Evolutionary conservation across 345 rosid species (phyloP).

Genomic region (Eucalyptus tenuipes): DNA sequence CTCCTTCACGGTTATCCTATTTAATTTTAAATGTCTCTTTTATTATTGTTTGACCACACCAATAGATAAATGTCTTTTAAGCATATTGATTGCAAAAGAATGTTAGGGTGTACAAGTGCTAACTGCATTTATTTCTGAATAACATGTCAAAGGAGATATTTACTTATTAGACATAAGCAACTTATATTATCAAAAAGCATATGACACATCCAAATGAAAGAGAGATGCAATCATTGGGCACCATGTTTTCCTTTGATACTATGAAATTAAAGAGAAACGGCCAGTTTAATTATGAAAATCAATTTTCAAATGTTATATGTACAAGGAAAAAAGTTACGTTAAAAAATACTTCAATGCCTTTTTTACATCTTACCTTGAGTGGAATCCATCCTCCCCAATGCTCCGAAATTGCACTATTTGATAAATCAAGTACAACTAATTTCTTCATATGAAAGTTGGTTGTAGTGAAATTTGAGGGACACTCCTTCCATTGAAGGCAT

Average conservation of each 20-base stretch:
- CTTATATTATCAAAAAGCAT: neutral
- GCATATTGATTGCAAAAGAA: neutral
- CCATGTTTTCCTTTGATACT: neutral
- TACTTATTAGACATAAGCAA: neutral
- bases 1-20: neutral
- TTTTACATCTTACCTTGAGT: no score
- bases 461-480: accelerated
- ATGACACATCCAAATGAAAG: neutral
- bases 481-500: no score
- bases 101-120: neutral
- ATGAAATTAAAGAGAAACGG: neutral
- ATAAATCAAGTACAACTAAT: no score
- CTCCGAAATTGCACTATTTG: no score
- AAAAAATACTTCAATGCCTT: no score
- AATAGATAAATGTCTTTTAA: no score
- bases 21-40: neutral
- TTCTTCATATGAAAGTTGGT: no score
- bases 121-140: neutral
- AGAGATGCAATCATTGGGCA: neutral
- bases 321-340: no score
- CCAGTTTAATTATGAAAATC: no score
- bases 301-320: no score
- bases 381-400: no score
- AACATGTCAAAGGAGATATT: neutral
- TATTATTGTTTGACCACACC: neutral